These are phyloP conservation scores for Calonectria ilicicola DNA, from an alignment of 2,329 filamentous ascomycete species.

Conservation along the genomic window DNA sequence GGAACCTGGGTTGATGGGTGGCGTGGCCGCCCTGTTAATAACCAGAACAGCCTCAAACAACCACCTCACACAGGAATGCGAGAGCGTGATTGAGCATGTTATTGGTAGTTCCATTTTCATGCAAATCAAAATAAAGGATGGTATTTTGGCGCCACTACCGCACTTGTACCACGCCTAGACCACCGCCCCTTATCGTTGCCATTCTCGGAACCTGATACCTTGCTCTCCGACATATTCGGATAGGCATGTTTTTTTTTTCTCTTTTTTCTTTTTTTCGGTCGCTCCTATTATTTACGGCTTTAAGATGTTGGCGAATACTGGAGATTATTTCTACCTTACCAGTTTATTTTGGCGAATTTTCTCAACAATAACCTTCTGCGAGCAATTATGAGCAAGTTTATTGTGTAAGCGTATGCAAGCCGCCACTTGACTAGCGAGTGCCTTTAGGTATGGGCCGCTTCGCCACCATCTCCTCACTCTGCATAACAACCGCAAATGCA, in stretches of 20 bases:
- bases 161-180: not conserved
- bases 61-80: conserved; percentile 41
- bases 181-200: not conserved
- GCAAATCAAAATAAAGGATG: conserved; percentile 9
- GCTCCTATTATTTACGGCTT: no score
- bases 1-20: conserved; percentile 37
- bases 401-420: not conserved
- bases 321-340: not conserved
- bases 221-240: not conserved
- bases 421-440: not conserved
- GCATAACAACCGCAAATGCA: not conserved
- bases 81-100: conserved; percentile 44
- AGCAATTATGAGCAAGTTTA: conserved; percentile 23
- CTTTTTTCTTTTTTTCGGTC: not conserved
- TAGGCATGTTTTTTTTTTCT: not conserved
- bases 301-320: no score
- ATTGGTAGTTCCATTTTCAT: conserved; percentile 23
- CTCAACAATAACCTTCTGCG: not conserved
- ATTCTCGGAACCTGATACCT: not conserved
- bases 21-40: conserved; percentile 40
- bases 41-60: conserved; percentile 33
- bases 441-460: not conserved
- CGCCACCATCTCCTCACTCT: not conserved
- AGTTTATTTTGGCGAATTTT: not conserved
- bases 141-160: conserved; percentile 8